These are phyloP conservation scores for Pythium myriotylum DNA, from an alignment of 352 stramenopile species.

Conservation along the genomic window DNA sequence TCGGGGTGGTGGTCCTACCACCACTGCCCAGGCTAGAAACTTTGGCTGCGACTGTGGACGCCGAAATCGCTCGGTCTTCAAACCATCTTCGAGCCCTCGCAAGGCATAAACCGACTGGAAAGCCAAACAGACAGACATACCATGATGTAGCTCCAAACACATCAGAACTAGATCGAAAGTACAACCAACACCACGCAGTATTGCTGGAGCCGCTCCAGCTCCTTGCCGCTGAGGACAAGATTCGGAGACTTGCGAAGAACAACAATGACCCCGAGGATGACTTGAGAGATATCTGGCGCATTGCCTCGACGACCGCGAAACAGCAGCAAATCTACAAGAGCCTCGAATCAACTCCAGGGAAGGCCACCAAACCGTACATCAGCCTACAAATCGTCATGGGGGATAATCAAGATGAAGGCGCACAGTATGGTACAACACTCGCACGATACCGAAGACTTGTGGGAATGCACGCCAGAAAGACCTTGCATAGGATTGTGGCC, in stretches of 20 bases:
- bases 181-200: background rate
- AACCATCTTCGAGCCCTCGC: background rate
- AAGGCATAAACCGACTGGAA: background rate
- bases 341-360: background rate
- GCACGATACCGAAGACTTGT: constrained; percentile 45
- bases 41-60: background rate
- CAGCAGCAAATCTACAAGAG: background rate
- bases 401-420: background rate
- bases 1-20: background rate
- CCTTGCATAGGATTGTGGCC: constrained; percentile 22
- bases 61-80: background rate
- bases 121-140: background rate
- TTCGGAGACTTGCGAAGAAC: background rate
- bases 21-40: background rate
- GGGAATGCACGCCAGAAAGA: constrained; percentile 34
- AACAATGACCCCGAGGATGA: background rate
- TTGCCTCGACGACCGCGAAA: background rate
- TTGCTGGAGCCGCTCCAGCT: background rate
- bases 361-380: background rate
- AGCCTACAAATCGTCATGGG: no score
- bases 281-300: constrained; percentile 2
- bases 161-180: no score
- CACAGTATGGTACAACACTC: constrained; percentile 31
- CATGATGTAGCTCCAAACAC: no score
- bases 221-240: no score